Evolutionary conservation across 345 rosid genomes (phyloP).

Genomic region (Odontarrhena argentea): DNA sequence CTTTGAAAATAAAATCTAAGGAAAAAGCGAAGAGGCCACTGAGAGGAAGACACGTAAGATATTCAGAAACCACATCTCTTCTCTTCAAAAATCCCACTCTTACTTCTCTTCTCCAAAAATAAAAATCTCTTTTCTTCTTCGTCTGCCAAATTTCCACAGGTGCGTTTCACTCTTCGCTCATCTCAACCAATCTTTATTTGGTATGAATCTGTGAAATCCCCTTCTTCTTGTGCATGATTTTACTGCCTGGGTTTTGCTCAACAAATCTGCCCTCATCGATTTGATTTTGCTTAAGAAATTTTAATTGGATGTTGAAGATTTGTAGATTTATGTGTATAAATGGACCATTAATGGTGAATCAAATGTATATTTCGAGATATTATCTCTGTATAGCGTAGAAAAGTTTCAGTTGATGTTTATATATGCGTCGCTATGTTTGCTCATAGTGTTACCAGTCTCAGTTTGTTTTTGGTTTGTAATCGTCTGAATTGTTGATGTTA

Average conservation of each 20-base stretch:
- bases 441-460: not conserved
- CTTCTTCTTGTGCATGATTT: slow-evolving; percentile 13
- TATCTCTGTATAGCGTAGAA: not conserved
- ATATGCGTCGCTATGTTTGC: not conserved
- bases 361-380: not conserved
- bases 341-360: not conserved
- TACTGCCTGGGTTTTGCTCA: slow-evolving; percentile 18
- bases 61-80: slow-evolving; percentile 57
- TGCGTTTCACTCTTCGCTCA: slow-evolving; percentile 20
- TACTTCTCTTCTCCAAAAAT: slow-evolving; percentile 7
- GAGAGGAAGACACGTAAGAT: slow-evolving; percentile 55
- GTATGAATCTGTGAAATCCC: not conserved
- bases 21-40: slow-evolving; percentile 26
- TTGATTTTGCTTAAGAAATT: not conserved
- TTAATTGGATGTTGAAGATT: not conserved
- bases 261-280: not conserved
- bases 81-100: slow-evolving; percentile 14
- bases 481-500: not conserved
- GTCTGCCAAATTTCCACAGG: slow-evolving; percentile 26
- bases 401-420: not conserved
- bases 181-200: not conserved
- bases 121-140: not conserved
- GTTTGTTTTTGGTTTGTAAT: slow-evolving; percentile 14
- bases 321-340: not conserved
- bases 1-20: not conserved